Percentiles rank a stretch among this genome's conserved stretches.
Conservation (phyloP, 805 yeast genomes). For the Ogataea paraovalis region DNA sequence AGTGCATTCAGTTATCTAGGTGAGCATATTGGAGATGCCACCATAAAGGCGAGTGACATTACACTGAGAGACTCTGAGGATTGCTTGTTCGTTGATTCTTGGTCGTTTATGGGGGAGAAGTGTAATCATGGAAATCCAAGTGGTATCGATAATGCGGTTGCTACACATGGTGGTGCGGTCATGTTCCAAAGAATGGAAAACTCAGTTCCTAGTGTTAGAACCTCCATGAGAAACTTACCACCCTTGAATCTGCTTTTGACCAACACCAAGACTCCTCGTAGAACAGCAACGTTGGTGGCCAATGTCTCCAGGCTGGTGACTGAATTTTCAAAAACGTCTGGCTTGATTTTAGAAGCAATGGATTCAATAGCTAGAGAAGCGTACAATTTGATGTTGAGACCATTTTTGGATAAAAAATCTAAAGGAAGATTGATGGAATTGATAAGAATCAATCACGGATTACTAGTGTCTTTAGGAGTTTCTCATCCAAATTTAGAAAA, state of each 20-base stretch:
- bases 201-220: slow-evolving; percentile 58
- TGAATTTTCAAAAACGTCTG: slow-evolving; percentile 51
- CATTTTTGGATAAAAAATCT: slow-evolving; percentile 41
- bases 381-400: slow-evolving; percentile 54
- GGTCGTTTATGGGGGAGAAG: slow-evolving; percentile 92
- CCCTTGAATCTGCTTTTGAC: slow-evolving; percentile 70
- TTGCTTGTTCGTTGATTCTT: slow-evolving; percentile 64
- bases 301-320: slow-evolving; percentile 57
- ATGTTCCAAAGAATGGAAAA: slow-evolving; percentile 66
- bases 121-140: slow-evolving; percentile 96
- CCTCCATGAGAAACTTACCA: slow-evolving; percentile 71
- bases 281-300: slow-evolving; percentile 80
- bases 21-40: slow-evolving; percentile 44
- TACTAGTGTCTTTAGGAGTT: slow-evolving; percentile 81
- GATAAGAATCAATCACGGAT: slow-evolving; percentile 81
- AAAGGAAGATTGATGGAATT: slow-evolving; percentile 51
- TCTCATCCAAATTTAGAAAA: slow-evolving; percentile 88
- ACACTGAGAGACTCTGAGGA: slow-evolving; percentile 35
- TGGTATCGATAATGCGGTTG: slow-evolving; percentile 95
- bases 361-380: slow-evolving; percentile 72
- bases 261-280: slow-evolving; percentile 81
- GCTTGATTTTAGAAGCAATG: slow-evolving; percentile 69
- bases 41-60: slow-evolving; percentile 32
- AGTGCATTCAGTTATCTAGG: slow-evolving; percentile 67
- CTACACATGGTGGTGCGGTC: slow-evolving; percentile 95